Evolutionary conservation across 176 grass and related monocot genomes (phyloP), one percentile per base, ranked within the genome.

Genomic region (Cymbopogon citratus): DNA sequence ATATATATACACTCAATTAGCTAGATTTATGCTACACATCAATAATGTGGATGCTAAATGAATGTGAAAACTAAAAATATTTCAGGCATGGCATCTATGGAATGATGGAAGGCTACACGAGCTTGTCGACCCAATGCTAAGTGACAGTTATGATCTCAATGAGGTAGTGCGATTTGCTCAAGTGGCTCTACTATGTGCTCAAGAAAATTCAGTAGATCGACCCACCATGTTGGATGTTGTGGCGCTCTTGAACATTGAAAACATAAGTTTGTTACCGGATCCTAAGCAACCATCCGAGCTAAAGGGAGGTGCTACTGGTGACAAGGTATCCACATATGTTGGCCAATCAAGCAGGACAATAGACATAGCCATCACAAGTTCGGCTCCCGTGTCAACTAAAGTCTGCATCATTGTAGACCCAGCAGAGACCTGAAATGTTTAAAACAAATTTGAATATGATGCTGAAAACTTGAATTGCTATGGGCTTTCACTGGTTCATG

Each of bases 71-170:
- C 15, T n/a, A n/a, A 46, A 63, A 63, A 63, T 28, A 2, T 66
- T 80, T 83, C 80, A 87, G 84, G 80, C 75, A 70, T 87, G 88
- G 75, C 61, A 75, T 18, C 5, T 63, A 11, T 90, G 88, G 75
- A 90, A 68, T 12, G 63, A 75, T 13, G 49, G 76, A 43, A 83
- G n/a, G 12, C 28, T 70, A 16, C 80, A 69, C 39, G 80, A 90
- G 31, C 79, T 90, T 25, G 39, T 90, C 0, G 84, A 90, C 52
- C 74, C 88, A 54, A 21, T 39, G 3, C 5, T 90, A 33, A 49
- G 38, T 12, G 51, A 54, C 16, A 3, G 1, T 3, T 83, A 38
- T 28, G 19, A 82, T 2, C 38, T 57, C 15, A 0, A 13, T 3
- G 79, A 86, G 74, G 9, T 90, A 62, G 5, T 19, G 9, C 63